phyloP scores from a whole-genome alignment of 306 rosid species.

The Dryas alaskensis region DNA sequence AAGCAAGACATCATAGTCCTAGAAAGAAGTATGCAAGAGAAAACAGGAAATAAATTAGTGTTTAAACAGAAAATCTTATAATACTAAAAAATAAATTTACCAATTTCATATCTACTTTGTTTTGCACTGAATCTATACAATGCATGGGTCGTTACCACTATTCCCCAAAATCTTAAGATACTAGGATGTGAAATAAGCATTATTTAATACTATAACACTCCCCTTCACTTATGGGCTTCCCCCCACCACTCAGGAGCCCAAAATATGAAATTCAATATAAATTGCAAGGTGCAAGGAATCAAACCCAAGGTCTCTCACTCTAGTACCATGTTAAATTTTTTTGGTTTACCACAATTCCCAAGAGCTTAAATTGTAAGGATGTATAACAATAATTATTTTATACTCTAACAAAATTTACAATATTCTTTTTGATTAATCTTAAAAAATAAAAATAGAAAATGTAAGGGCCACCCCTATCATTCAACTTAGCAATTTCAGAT shows the following conservation, averaged over 20 bases:
- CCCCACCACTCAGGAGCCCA: background rate
- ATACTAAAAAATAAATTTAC: background rate
- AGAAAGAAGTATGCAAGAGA: conserved; percentile 1
- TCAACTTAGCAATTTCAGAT: background rate
- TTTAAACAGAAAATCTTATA: background rate
- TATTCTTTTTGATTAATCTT: background rate
- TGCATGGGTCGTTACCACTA: background rate
- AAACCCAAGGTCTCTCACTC: background rate
- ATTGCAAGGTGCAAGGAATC: background rate
- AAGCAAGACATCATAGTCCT: conserved; percentile 14
- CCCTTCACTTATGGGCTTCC: background rate
- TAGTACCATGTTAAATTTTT: background rate
- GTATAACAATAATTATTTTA: background rate
- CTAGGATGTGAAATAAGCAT: background rate
- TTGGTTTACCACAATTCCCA: background rate
- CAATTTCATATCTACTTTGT: background rate
- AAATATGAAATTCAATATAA: background rate
- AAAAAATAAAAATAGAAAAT: background rate
- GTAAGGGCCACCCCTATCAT: background rate
- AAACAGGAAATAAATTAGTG: background rate
- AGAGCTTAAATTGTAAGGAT: background rate
- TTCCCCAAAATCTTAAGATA: background rate
- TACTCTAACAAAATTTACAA: background rate
- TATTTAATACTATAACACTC: background rate
- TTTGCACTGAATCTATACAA: background rate